A percentile compares a stretch with the other conserved stretches of the same genome.
Evolutionary conservation across 805 yeast genomes (phyloP).

Genomic region (Kodamaea leandrae): DNA sequence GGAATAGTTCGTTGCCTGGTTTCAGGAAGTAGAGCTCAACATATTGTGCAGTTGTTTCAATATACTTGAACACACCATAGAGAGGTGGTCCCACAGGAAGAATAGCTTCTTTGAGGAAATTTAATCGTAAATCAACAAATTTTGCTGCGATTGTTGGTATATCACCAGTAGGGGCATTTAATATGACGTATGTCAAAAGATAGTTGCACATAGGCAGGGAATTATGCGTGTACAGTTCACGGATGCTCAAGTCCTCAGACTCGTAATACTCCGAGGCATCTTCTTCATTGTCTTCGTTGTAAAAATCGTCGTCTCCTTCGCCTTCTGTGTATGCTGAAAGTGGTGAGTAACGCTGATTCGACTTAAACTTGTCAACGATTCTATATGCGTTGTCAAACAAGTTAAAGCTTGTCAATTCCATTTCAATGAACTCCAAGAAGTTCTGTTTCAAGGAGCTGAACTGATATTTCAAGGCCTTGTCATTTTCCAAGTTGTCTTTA

Average conservation of each 20-base stretch:
- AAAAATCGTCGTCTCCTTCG: conserved; percentile 6
- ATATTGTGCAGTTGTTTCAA: conserved; percentile 34
- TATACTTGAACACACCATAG: conserved; percentile 27
- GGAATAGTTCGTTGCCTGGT: conserved; percentile 14
- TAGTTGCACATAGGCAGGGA: conserved; percentile 19
- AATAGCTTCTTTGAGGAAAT: conserved; percentile 1
- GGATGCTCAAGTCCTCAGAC: conserved; percentile 9
- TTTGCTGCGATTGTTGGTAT: conserved; percentile 20
- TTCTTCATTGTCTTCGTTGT: conserved; percentile 17
- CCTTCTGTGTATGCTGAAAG: conserved; percentile 11
- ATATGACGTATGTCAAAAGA: conserved; percentile 30
- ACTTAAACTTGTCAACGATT: conserved; percentile 19
- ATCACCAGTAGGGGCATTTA: conserved; percentile 18
- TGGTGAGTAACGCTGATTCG: conserved; percentile 12
- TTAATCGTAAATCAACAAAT: conserved; percentile 24
- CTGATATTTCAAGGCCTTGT: conserved; percentile 13
- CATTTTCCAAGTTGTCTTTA: conserved; percentile 15
- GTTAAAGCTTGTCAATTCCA: conserved; percentile 24
- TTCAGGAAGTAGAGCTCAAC: conserved; percentile 22
- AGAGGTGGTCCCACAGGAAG: background rate
- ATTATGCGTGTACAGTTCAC: conserved; percentile 7
- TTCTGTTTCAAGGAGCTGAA: conserved; percentile 13
- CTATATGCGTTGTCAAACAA: conserved; percentile 15
- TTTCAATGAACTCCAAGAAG: conserved; percentile 19
- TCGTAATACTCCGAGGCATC: conserved; percentile 10